A percentile compares a stretch with the other conserved stretches of the same genome.
Evolutionary conservation across 75 land plant genomes (phyloP).

Genomic region (Pinus albicaulis): DNA sequence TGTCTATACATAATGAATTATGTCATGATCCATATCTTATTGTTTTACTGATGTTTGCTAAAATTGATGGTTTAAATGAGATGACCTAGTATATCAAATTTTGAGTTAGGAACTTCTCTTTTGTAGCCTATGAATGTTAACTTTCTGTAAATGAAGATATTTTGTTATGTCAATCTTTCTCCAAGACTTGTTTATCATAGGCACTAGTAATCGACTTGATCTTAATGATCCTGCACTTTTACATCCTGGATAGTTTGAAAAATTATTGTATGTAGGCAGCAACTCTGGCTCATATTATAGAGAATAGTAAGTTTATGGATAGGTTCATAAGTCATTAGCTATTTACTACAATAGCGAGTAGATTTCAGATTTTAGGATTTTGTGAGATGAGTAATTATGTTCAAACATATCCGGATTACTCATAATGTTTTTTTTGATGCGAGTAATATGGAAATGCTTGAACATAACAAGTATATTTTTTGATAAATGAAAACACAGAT

Average conservation of each 20-base stretch:
- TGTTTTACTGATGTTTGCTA: conserved; percentile 81
- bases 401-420: too few relatives aligned
- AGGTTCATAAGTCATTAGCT: background rate
- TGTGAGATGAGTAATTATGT: too few relatives aligned
- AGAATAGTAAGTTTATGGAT: conserved; percentile 42
- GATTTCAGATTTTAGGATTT: too few relatives aligned
- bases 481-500: background rate
- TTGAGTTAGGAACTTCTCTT: background rate
- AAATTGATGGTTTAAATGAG: conserved; percentile 93
- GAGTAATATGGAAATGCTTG: too few relatives aligned
- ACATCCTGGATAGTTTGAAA: conserved; percentile 94
- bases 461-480: background rate
- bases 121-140: background rate
- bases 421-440: too few relatives aligned
- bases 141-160: conserved; percentile 8
- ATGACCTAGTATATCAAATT: conserved; percentile 49
- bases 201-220: conserved; percentile 95
- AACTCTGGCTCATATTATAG: conserved; percentile 75
- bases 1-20: background rate
- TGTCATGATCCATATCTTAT: conserved; percentile 5
- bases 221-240: conserved; percentile 91
- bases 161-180: background rate
- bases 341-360: background rate
- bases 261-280: conserved; percentile 88
- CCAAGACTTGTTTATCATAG: conserved; percentile 90